Evolutionary conservation across 257 asterid genomes (phyloP).

Genomic region (Vinca minor): DNA sequence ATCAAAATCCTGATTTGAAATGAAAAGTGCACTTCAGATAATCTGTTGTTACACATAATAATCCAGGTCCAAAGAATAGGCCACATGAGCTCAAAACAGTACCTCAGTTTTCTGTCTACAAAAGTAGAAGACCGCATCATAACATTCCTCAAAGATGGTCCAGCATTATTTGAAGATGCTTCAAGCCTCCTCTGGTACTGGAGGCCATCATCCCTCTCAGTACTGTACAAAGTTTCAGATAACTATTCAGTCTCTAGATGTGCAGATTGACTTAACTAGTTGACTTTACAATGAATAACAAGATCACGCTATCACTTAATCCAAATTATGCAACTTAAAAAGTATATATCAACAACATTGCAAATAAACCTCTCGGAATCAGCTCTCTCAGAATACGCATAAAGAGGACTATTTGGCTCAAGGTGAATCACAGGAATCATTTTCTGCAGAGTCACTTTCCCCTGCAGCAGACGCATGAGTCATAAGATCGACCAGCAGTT

Average conservation of each 20-base stretch:
- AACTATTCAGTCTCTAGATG: slow-evolving; percentile 3
- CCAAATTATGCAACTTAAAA: too few species aligned
- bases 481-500: slow-evolving; percentile 73
- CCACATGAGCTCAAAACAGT: slow-evolving; percentile 18
- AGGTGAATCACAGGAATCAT: slow-evolving; percentile 99
- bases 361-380: slow-evolving; percentile 64
- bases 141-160: slow-evolving; percentile 76
- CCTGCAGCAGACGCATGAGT: slow-evolving; percentile 86
- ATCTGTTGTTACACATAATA: too few species aligned
- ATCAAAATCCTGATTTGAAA: neutral
- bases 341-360: neutral
- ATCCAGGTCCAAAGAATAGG: slow-evolving; percentile 5
- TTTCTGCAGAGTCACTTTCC: slow-evolving; percentile 99
- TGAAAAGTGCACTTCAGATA: neutral
- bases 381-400: slow-evolving; percentile 67
- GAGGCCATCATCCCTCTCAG: slow-evolving; percentile 73
- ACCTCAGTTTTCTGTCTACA: slow-evolving; percentile 78
- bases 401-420: slow-evolving; percentile 97
- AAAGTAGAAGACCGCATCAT: slow-evolving; percentile 72
- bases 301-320: too few species aligned
- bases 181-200: slow-evolving; percentile 66
- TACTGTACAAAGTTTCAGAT: slow-evolving; percentile 35
- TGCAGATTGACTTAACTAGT: slow-evolving; percentile 13
- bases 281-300: too few species aligned
- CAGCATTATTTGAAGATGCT: slow-evolving; percentile 65